Conservation (phyloP, 2,329 filamentous ascomycete genomes). For the Fusarium brachygibbosum region DNA sequence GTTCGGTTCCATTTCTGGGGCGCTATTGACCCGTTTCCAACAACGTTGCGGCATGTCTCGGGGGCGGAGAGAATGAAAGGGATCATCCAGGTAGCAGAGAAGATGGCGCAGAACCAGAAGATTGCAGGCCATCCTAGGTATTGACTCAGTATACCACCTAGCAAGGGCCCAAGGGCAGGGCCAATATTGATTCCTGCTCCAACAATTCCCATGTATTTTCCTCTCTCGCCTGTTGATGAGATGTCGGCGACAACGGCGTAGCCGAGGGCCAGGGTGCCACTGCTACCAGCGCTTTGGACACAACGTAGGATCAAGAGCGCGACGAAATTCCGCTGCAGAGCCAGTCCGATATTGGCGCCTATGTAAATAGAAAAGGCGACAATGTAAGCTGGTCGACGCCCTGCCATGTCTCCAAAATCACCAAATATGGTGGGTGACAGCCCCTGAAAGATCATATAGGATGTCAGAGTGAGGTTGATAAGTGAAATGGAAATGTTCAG, state of each 20-base stretch:
- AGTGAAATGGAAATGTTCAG: slow-evolving; percentile 56
- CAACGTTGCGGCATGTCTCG: slow-evolving; percentile 70
- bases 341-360: slow-evolving; percentile 70
- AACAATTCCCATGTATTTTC: slow-evolving; percentile 79
- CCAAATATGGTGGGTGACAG: slow-evolving; percentile 72
- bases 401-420: slow-evolving; percentile 71
- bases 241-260: slow-evolving; percentile 81
- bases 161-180: slow-evolving; percentile 68
- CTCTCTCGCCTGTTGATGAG: slow-evolving; percentile 76
- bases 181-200: slow-evolving; percentile 70
- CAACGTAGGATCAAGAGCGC: slow-evolving; percentile 72
- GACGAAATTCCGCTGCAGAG: slow-evolving; percentile 68
- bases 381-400: slow-evolving; percentile 72
- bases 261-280: slow-evolving; percentile 77
- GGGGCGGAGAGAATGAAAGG: slow-evolving; percentile 70
- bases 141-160: slow-evolving; percentile 74
- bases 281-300: slow-evolving; percentile 74
- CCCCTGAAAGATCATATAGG: slow-evolving; percentile 75
- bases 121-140: slow-evolving; percentile 76
- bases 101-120: slow-evolving; percentile 77
- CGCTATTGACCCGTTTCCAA: slow-evolving; percentile 73
- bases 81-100: slow-evolving; percentile 64
- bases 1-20: slow-evolving; percentile 71
- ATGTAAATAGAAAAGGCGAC: slow-evolving; percentile 70
- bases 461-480: slow-evolving; percentile 67